Evolutionary conservation across 2,329 filamentous ascomycete genomes (phyloP).

Genomic region (Claviceps quebecensis): DNA sequence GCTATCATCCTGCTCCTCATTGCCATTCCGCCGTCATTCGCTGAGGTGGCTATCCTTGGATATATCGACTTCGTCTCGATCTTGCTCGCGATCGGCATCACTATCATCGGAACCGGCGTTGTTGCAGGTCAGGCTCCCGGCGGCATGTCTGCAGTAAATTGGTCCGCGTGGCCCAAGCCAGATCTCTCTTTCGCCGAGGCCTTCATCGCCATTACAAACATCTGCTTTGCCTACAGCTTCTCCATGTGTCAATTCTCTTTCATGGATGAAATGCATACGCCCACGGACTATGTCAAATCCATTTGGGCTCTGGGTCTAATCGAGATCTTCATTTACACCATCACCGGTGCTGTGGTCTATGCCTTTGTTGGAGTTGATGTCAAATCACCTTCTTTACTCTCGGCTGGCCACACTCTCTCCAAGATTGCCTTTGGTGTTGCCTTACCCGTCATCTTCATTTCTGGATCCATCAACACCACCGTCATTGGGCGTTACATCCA

Average conservation of each 20-base stretch:
- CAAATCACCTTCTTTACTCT: conserved; percentile 52
- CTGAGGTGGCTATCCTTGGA: conserved; percentile 34
- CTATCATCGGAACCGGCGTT: conserved; percentile 51
- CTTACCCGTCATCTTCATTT: conserved; percentile 59
- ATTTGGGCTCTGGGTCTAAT: conserved; percentile 47
- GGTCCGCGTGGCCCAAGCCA: conserved; percentile 32
- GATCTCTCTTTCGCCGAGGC: conserved; percentile 35
- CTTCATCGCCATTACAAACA: conserved; percentile 51
- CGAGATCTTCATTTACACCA: conserved; percentile 51
- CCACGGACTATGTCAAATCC: conserved; percentile 34
- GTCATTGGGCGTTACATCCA: conserved; percentile 32
- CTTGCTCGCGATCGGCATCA: conserved; percentile 46
- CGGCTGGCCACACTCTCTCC: conserved; percentile 41
- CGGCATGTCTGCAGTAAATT: conserved; percentile 19
- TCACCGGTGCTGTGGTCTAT: conserved; percentile 55
- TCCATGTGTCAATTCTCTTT: conserved; percentile 38
- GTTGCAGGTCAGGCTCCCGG: conserved; percentile 17
- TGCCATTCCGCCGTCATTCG: conserved; percentile 33
- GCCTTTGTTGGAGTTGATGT: conserved; percentile 51
- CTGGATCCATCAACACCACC: conserved; percentile 53
- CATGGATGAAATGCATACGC: conserved; percentile 40
- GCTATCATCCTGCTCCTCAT: conserved; percentile 31
- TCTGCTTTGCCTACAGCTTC: conserved; percentile 55
- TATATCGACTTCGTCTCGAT: conserved; percentile 49
- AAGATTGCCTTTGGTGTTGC: conserved; percentile 59